Evolutionary conservation across 768 basidiomycete genomes (phyloP).

Genomic region (Cubamyces sp.): DNA sequence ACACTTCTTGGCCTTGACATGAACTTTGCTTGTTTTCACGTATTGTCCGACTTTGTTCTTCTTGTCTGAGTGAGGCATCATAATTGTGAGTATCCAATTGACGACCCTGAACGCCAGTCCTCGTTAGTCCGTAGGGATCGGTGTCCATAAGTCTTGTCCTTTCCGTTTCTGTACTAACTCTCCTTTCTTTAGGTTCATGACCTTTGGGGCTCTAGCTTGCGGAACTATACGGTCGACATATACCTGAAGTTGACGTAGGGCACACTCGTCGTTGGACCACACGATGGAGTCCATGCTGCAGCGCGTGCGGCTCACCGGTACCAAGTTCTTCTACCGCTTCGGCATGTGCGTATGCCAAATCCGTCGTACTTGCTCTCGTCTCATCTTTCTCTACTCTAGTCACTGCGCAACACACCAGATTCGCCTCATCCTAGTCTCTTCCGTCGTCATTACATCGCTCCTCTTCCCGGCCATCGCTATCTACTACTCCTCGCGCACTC

Average conservation of each 20-base stretch:
- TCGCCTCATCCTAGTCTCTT: conserved; percentile 84
- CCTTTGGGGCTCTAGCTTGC: not conserved
- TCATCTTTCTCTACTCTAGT: conserved; percentile 42
- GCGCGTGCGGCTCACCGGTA: conserved; percentile 44
- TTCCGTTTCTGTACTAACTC: not conserved
- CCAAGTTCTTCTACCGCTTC: conserved; percentile 68
- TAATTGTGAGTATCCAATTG: not conserved
- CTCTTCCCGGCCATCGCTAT: conserved; percentile 90
- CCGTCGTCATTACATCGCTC: conserved; percentile 85
- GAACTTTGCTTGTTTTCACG: conserved; percentile 7
- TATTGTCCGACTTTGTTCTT: not conserved
- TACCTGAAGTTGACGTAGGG: not conserved
- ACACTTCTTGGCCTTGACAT: conserved; percentile 6
- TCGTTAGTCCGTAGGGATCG: too few relatives aligned
- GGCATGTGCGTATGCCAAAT: conserved; percentile 64
- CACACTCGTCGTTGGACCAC: not conserved
- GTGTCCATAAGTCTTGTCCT: too few relatives aligned
- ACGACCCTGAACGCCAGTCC: too few relatives aligned
- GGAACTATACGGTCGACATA: not conserved
- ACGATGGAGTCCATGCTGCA: conserved; percentile 34
- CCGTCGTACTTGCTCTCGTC: conserved; percentile 1
- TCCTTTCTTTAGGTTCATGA: not conserved
- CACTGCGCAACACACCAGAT: conserved; percentile 92
- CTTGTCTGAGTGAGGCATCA: not conserved
- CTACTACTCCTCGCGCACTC: conserved; percentile 74